A percentile compares a stretch with the other conserved stretches of the same genome.
Conservation (phyloP, 257 asterid species). For the Asclepias syriaca region DNA sequence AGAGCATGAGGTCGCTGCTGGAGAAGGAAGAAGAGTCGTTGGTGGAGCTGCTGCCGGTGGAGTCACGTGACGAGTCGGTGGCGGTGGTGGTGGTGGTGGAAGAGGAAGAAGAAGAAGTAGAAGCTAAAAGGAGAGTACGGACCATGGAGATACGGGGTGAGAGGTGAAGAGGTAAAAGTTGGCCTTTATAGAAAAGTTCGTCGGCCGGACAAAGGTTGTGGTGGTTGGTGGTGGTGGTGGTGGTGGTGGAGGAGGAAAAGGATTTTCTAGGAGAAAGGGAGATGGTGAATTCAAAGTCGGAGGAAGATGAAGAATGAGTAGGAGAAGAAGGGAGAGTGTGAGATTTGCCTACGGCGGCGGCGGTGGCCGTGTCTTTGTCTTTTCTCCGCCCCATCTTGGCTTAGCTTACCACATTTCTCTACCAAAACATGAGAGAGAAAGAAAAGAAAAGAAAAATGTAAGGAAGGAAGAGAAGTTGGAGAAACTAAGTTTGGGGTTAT, state of each 20-base stretch:
- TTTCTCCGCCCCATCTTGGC: slow-evolving; percentile 52
- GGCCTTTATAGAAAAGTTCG: slow-evolving; percentile 93
- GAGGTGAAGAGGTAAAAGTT: slow-evolving; percentile 81
- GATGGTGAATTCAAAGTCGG: slow-evolving; percentile 81
- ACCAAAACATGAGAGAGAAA: neutral
- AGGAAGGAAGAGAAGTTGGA: slow-evolving; percentile 10
- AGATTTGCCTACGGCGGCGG: slow-evolving; percentile 27
- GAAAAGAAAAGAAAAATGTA: neutral
- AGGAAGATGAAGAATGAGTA: slow-evolving; percentile 54
- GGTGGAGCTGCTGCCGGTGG: slow-evolving; percentile 59
- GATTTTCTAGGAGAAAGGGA: slow-evolving; percentile 56
- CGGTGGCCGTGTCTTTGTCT: slow-evolving; percentile 26
- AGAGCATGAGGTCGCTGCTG: slow-evolving; percentile 31
- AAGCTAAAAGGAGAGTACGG: slow-evolving; percentile 61
- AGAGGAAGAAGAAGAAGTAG: slow-evolving; percentile 68
- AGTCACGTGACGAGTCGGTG: slow-evolving; percentile 66
- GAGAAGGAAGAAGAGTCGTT: slow-evolving; percentile 52
- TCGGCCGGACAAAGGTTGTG: slow-evolving; percentile 78
- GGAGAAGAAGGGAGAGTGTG: slow-evolving; percentile 91
- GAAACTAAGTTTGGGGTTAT: slow-evolving; percentile 16
- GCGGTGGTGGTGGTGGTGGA: slow-evolving; percentile 54
- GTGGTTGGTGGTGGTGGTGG: slow-evolving; percentile 25
- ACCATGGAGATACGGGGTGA: slow-evolving; percentile 82
- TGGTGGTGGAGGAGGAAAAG: neutral
- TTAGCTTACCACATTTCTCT: slow-evolving; percentile 21